Conservation (phyloP, 208 protist genomes). For the Leishmania martiniquensis region DNA sequence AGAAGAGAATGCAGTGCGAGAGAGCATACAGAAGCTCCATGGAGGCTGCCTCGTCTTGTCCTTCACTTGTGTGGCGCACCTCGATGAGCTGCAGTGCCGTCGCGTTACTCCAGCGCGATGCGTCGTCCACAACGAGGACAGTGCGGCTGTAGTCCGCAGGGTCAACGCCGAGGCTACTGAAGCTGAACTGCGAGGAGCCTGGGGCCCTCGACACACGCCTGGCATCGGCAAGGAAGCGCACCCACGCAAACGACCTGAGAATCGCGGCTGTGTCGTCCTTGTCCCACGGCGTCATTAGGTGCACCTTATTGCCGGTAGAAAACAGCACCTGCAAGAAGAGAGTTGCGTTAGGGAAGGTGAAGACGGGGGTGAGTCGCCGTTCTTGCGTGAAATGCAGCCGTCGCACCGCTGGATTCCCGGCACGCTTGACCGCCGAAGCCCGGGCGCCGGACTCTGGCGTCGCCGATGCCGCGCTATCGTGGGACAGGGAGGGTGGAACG, state of each 20-base stretch:
- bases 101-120: constrained; percentile 41
- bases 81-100: constrained; percentile 49
- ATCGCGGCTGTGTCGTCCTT: constrained; percentile 39
- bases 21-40: constrained; percentile 75
- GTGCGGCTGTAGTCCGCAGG: constrained; percentile 34
- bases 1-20: constrained; percentile 56
- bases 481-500: constrained; percentile 10
- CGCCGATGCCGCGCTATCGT: background rate
- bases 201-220: constrained; percentile 41
- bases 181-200: constrained; percentile 28
- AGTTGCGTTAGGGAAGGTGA: constrained; percentile 53
- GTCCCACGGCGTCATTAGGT: constrained; percentile 57
- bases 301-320: constrained; percentile 52
- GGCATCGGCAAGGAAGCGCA: constrained; percentile 42
- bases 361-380: constrained; percentile 32
- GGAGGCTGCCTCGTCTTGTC: constrained; percentile 23
- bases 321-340: constrained; percentile 74
- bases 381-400: constrained; percentile 21
- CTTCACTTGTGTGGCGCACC: constrained; percentile 40
- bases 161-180: constrained; percentile 44
- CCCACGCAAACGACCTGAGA: constrained; percentile 56
- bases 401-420: constrained; percentile 50
- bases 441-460: background rate
- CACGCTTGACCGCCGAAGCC: constrained; percentile 16
- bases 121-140: constrained; percentile 51